Evolutionary conservation across 2,329 filamentous ascomycete genomes (phyloP).

Genomic region (Talaromyces sp.): DNA sequence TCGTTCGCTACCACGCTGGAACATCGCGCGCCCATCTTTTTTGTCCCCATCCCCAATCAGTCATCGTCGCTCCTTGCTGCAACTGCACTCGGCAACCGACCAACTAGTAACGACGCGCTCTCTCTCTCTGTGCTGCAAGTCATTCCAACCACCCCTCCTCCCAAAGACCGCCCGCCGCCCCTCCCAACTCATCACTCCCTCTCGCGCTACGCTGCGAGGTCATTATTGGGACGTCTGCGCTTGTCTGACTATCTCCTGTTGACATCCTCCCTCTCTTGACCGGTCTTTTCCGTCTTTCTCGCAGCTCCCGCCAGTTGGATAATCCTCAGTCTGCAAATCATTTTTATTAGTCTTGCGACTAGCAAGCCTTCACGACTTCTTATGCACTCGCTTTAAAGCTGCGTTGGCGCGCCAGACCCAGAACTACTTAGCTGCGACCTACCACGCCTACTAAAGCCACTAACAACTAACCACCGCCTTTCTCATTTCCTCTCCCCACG

Average conservation of each 20-base stretch:
- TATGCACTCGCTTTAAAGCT: neutral
- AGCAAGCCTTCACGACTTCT: constrained; percentile 5
- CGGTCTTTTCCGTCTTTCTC: neutral
- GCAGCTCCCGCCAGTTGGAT: neutral
- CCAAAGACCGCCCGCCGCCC: neutral
- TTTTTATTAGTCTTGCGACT: neutral
- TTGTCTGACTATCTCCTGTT: neutral
- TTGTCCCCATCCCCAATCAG: neutral
- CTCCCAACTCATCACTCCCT: neutral
- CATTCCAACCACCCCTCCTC: neutral
- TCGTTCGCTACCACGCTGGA: neutral
- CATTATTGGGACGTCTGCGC: neutral
- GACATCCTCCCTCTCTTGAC: constrained; percentile 5
- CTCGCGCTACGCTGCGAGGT: neutral
- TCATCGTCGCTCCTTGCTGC: neutral
- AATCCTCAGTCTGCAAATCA: neutral
- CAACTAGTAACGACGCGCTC: neutral
- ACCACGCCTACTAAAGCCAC: neutral
- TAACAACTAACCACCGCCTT: neutral
- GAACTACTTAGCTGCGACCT: neutral
- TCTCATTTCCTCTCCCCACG: neutral
- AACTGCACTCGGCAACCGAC: neutral
- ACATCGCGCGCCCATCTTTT: neutral
- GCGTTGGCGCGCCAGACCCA: constrained; percentile 13
- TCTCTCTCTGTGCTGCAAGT: neutral